Conservation (phyloP, 768 basidiomycete genomes). For the Hortiboletus flavorubellus region DNA sequence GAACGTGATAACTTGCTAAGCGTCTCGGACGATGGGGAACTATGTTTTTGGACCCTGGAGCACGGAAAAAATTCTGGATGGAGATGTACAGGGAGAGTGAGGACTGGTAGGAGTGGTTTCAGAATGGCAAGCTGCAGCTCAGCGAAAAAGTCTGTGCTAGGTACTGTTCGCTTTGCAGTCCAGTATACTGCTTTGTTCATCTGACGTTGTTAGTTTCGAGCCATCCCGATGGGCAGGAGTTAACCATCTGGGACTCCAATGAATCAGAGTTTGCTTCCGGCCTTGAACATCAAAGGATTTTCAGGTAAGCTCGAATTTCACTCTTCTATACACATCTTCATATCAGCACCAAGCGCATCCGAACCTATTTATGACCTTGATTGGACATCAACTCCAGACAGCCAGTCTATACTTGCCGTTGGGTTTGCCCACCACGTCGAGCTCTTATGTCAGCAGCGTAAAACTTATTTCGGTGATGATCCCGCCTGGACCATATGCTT, state of each 20-base stretch:
- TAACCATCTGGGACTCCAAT: slow-evolving; percentile 96
- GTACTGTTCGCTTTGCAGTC: slow-evolving; percentile 41
- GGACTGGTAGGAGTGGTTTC: slow-evolving; percentile 64
- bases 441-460: slow-evolving; percentile 88
- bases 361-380: slow-evolving; percentile 81
- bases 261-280: slow-evolving; percentile 93
- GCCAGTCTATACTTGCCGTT: slow-evolving; percentile 87
- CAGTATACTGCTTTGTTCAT: slow-evolving; percentile 1
- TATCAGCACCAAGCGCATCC: slow-evolving; percentile 21
- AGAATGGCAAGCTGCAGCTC: slow-evolving; percentile 82
- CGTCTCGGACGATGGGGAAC: slow-evolving; percentile 67
- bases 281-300: slow-evolving; percentile 67
- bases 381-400: slow-evolving; percentile 90
- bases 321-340: neutral
- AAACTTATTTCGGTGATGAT: slow-evolving; percentile 84
- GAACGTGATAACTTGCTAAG: slow-evolving; percentile 77
- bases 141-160: slow-evolving; percentile 85
- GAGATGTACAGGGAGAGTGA: slow-evolving; percentile 71
- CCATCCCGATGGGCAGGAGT: slow-evolving; percentile 59
- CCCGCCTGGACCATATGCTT: slow-evolving; percentile 76
- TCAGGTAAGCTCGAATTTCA: slow-evolving; percentile 42
- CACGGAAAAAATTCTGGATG: slow-evolving; percentile 39
- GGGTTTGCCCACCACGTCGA: slow-evolving; percentile 79
- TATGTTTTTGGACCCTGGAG: slow-evolving; percentile 85
- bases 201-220: slow-evolving; percentile 50